These are phyloP conservation scores for Stagonosporopsis tanaceti DNA, from an alignment of 2,329 filamentous ascomycete genomes.

Conservation along the genomic window DNA sequence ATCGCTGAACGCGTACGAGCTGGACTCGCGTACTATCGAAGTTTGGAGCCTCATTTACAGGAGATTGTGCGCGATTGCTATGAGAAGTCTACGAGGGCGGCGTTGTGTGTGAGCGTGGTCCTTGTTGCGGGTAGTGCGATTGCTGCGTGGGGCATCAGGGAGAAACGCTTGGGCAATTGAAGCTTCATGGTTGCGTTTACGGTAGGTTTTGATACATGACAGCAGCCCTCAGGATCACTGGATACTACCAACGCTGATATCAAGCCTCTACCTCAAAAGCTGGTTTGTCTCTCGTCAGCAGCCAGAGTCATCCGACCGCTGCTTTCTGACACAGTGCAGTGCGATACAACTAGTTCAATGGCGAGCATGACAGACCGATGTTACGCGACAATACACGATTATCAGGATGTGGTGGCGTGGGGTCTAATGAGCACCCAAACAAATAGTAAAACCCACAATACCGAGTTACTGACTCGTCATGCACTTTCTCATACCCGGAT, in stretches of 20 bases:
- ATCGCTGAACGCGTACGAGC: conserved; percentile 75
- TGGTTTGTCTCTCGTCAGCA: neutral
- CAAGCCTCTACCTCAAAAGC: neutral
- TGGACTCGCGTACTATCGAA: conserved; percentile 73
- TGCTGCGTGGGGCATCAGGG: conserved; percentile 55
- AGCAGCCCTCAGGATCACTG: neutral
- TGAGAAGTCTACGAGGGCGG: conserved; percentile 62
- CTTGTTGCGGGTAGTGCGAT: conserved; percentile 60
- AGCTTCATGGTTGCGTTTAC: neutral
- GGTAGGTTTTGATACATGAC: too few species aligned
- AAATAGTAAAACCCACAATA: neutral
- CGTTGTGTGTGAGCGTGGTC: conserved; percentile 59
- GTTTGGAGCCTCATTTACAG: conserved; percentile 67
- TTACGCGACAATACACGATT: neutral
- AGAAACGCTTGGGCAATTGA: conserved; percentile 49
- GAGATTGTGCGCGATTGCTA: conserved; percentile 72
- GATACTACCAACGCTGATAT: neutral
- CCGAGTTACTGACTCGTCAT: neutral
- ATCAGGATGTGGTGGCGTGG: neutral
- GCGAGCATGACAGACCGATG: neutral
- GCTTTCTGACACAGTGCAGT: neutral
- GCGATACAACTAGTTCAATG: neutral
- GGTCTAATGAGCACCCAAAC: neutral
- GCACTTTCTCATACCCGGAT: neutral
- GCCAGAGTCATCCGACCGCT: neutral